Conservation (phyloP, 164 flowering plant species). For the Macadamia tetraphylla region DNA sequence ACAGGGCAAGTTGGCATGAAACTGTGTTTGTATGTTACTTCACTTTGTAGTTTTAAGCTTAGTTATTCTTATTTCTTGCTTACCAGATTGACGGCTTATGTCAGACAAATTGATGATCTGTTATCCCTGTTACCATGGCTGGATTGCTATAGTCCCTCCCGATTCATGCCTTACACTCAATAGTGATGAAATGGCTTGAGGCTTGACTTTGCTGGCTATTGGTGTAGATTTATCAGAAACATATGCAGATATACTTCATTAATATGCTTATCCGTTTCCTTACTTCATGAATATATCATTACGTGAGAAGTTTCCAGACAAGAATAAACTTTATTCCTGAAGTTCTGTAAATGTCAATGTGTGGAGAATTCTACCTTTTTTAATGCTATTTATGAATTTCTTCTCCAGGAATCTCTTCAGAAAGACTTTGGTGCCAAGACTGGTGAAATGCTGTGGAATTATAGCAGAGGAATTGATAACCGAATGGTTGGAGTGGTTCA, state of each 20-base stretch:
- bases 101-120: not conserved
- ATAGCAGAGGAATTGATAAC: conserved; percentile 79
- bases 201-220: not conserved
- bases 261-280: not conserved
- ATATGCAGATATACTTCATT: not conserved
- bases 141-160: not conserved
- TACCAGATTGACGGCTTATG: not conserved
- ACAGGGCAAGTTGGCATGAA: no score
- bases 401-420: conserved; percentile 74
- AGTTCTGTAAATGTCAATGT: not conserved
- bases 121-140: not conserved
- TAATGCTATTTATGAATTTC: conserved; percentile 2
- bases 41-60: no score
- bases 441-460: conserved; percentile 95
- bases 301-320: not conserved
- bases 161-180: not conserved
- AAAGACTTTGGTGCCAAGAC: conserved; percentile 83
- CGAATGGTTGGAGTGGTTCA: conserved; percentile 69
- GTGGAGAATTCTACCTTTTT: not conserved
- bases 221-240: not conserved
- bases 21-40: no score
- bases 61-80: not conserved
- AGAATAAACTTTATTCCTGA: not conserved
- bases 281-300: not conserved
- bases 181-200: not conserved